Evolutionary conservation across 495 filamentous ascomycete species (phyloP).

Genomic region (Penicillium argentinense): DNA sequence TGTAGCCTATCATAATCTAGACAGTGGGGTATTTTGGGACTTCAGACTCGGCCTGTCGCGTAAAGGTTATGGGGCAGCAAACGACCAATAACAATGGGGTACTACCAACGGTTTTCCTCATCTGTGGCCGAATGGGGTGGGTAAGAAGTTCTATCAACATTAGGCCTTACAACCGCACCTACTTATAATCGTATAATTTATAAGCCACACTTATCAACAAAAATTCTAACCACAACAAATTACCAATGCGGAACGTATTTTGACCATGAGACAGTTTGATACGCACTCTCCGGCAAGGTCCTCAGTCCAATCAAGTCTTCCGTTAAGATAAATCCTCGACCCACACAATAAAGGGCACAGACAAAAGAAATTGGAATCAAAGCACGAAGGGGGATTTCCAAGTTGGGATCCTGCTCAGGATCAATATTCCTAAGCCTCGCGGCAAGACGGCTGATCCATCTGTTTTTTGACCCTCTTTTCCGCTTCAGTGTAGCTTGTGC

Average conservation of each 20-base stretch:
- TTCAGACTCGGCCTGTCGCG: too few species aligned
- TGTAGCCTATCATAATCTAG: too few species aligned
- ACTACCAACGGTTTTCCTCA: too few species aligned
- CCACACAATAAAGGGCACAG: conserved; percentile 19
- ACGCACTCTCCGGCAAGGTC: conserved; percentile 27
- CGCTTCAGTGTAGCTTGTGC: background rate
- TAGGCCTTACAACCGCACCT: too few species aligned
- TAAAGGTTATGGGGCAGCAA: too few species aligned
- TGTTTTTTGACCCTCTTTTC: background rate
- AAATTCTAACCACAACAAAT: too few species aligned
- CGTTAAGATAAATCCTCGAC: conserved; percentile 28
- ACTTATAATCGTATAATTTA: too few species aligned
- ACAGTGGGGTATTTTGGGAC: too few species aligned
- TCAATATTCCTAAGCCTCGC: conserved; percentile 19
- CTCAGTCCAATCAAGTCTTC: conserved; percentile 37
- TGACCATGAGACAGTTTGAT: conserved; percentile 25
- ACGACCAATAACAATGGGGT: too few species aligned
- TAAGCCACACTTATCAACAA: too few species aligned
- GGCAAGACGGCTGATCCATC: conserved; percentile 1
- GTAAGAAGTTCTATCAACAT: too few species aligned
- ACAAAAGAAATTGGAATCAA: conserved; percentile 12
- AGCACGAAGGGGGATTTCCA: conserved; percentile 12
- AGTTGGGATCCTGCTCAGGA: conserved; percentile 12
- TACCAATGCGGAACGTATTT: conserved; percentile 22
- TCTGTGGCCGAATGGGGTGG: too few species aligned